Evolutionary conservation across 768 basidiomycete genomes (phyloP), one percentile per base, ranked within the genome.

Genomic region (Russula sp.): DNA sequence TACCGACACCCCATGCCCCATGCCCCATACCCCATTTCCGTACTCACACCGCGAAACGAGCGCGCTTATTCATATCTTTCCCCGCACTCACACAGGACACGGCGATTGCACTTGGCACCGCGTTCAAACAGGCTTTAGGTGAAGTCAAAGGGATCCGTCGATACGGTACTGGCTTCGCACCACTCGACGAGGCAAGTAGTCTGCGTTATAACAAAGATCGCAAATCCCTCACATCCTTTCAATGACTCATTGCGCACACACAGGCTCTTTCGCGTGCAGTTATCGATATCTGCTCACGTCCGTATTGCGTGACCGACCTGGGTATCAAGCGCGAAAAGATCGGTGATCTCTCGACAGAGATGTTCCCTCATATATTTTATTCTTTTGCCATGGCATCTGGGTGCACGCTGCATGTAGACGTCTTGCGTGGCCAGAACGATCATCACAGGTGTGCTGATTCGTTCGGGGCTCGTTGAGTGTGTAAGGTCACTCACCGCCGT

Each of bases 311-410:
- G 59, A 90, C 92, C 26, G 88, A 98, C 66, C 84, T 99, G 42
- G 89, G 89, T 64, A 81, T 94, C 64, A 87, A 84, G 75, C 82
- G 92, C 62, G 93, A 95, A 75, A 95, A 94, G 77, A 87, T 95
- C 46, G 93, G 92, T n/a, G 92, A 95, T 69, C 82, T 95, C 57
- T 94, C 92, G 28, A 93, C 93, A 8, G 97, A 99, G 79, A 98
- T 99, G 95, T 87, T 99, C 60, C 92, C 96, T 36, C 97, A 99
- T 74, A 83, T 99, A 59, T 92, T 99, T 75, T 89, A 97, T 78
- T 97, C 94, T 5, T 99, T 99, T 73, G 92, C 96, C n/a, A 94
- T 94, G 67, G 92, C 93, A 0, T 90, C 96, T 1, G 95, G 95
- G 8, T 89, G 87, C 24, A 98, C 97, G 2, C 79, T 99, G 53